A percentile compares a stretch with the other conserved stretches of the same genome.
phyloP scores from a whole-genome alignment of 2,329 filamentous ascomycete genomes.

The Nemania serpens region DNA sequence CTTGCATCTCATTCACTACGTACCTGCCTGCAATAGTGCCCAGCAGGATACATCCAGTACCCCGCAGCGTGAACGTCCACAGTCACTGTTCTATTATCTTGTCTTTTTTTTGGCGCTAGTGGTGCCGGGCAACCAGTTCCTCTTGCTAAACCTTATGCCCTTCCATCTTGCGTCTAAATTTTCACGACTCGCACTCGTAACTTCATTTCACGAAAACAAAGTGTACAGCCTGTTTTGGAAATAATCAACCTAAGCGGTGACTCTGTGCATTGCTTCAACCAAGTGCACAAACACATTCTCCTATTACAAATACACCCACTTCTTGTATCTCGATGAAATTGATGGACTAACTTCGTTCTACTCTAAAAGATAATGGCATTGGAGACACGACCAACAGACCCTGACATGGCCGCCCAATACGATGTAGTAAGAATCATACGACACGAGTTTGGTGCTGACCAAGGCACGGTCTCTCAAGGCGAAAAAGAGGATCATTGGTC shows the following conservation, averaged over 20 bases:
- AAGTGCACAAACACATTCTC: not conserved
- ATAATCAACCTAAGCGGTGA: not conserved
- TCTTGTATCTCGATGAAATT: not conserved
- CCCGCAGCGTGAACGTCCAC: not conserved
- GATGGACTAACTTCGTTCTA: slow-evolving; percentile 2
- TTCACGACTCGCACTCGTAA: not conserved
- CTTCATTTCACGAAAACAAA: not conserved
- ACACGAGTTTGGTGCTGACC: slow-evolving; percentile 27
- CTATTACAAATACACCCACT: not conserved
- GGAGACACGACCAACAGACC: slow-evolving; percentile 30
- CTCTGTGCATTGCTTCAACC: not conserved
- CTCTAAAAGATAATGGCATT: slow-evolving; percentile 29
- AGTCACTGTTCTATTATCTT: not conserved
- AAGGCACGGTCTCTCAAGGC: slow-evolving; percentile 28
- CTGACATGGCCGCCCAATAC: slow-evolving; percentile 34
- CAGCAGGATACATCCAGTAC: not conserved
- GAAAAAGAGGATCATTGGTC: slow-evolving; percentile 39
- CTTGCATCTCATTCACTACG: not conserved
- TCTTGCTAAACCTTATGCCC: not conserved
- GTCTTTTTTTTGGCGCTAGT: not conserved
- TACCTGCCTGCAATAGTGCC: not conserved
- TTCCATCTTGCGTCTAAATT: not conserved
- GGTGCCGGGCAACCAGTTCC: not conserved
- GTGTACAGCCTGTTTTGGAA: not conserved
- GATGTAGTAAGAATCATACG: slow-evolving; percentile 39